These are phyloP conservation scores for Cucurbitaria berberidis DNA, from an alignment of 2,329 filamentous ascomycete genomes.

Conservation along the genomic window DNA sequence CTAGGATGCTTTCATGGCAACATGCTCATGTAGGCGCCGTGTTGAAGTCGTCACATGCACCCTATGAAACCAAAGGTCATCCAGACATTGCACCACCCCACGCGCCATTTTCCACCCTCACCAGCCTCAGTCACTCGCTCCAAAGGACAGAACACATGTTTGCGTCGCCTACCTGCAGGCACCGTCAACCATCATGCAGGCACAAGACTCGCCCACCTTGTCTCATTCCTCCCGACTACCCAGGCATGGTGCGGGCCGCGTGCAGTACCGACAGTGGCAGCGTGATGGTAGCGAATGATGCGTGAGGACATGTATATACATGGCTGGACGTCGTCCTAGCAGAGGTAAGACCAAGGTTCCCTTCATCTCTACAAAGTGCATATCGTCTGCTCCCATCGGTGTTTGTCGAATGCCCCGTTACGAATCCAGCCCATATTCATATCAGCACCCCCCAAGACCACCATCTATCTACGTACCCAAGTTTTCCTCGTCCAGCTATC, in stretches of 20 bases:
- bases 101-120: conserved; percentile 34
- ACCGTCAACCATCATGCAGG: conserved; percentile 38
- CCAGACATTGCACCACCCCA: conserved; percentile 38
- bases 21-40: conserved; percentile 1
- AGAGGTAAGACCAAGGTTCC: conserved; percentile 6
- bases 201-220: conserved; percentile 27
- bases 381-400: conserved; percentile 15
- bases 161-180: conserved; percentile 34
- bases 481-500: conserved; percentile 27
- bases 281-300: conserved; percentile 30
- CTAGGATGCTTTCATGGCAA: neutral
- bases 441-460: conserved; percentile 23
- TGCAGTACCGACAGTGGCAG: conserved; percentile 15
- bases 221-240: conserved; percentile 24
- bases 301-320: conserved; percentile 24
- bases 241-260: conserved; percentile 20
- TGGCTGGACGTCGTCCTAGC: conserved; percentile 19
- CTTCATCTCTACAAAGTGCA: conserved; percentile 20
- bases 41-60: conserved; percentile 29
- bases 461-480: conserved; percentile 26
- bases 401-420: conserved; percentile 29
- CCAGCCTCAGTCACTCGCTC: conserved; percentile 36
- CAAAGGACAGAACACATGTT: conserved; percentile 34
- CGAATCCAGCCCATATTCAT: conserved; percentile 21
- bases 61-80: conserved; percentile 33